Conservation (phyloP, 768 basidiomycete genomes). For the Tephrocybe sp. region DNA sequence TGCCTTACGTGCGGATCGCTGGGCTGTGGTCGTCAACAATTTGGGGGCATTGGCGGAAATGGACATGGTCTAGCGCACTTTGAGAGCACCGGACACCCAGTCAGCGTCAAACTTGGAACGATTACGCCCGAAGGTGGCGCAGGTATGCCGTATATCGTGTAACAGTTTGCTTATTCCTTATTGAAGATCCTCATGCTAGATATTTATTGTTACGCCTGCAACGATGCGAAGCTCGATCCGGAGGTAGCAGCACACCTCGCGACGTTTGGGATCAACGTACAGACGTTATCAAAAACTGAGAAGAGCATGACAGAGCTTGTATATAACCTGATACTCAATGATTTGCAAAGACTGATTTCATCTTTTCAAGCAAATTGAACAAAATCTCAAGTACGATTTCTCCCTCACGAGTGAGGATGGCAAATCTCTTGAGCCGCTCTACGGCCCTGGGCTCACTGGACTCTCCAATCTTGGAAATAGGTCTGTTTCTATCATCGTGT, state of each 20-base stretch:
- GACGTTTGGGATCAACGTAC: conserved; percentile 85
- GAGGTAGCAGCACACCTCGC: conserved; percentile 70
- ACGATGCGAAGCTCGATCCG: conserved; percentile 80
- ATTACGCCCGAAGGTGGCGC: conserved; percentile 94
- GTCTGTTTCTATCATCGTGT: conserved; percentile 13
- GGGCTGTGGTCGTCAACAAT: conserved; percentile 86
- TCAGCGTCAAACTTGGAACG: conserved; percentile 92
- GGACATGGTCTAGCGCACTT: conserved; percentile 87
- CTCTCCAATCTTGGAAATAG: conserved; percentile 92
- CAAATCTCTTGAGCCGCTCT: conserved; percentile 82
- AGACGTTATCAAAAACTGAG: conserved; percentile 83
- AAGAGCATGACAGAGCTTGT: conserved; percentile 97
- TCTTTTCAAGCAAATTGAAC: conserved; percentile 80
- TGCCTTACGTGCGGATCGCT: conserved; percentile 89
- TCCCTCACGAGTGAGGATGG: conserved; percentile 86
- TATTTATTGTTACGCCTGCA: conserved; percentile 90
- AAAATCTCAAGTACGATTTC: conserved; percentile 94
- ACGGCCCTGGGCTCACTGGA: conserved; percentile 87
- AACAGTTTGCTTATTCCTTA: neutral
- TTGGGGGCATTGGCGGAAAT: conserved; percentile 79
- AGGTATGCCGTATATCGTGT: conserved; percentile 44
- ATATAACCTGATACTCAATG: conserved; percentile 16
- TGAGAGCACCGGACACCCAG: conserved; percentile 64
- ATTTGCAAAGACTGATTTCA: neutral
- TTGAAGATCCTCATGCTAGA: conserved; percentile 42